Conservation (phyloP, 2,329 filamentous ascomycete genomes). For the Nothopassalora personata region DNA sequence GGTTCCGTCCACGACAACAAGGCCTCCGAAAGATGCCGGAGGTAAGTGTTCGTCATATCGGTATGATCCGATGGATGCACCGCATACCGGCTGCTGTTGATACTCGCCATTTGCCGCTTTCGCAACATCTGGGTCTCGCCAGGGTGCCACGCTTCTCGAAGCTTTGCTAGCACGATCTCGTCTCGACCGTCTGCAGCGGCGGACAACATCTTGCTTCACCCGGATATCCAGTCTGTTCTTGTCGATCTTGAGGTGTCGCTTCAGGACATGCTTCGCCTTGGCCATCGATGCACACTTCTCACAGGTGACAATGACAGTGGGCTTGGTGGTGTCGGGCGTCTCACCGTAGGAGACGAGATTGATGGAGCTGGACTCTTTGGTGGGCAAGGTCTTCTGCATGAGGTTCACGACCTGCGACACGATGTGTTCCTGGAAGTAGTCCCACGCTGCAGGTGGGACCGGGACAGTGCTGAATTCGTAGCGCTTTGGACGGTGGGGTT, state of each 20-base stretch:
- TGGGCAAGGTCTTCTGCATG: conserved; percentile 64
- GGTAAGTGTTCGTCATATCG: conserved; percentile 78
- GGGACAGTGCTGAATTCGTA: conserved; percentile 37
- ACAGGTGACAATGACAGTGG: conserved; percentile 73
- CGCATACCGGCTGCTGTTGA: conserved; percentile 73
- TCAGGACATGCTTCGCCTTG: conserved; percentile 66
- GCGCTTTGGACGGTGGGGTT: conserved; percentile 12
- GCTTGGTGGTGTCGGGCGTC: conserved; percentile 58
- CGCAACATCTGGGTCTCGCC: conserved; percentile 19
- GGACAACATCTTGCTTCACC: conserved; percentile 54
- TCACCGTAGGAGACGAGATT: conserved; percentile 70
- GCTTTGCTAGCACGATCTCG: conserved; percentile 23
- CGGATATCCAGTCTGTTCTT: conserved; percentile 60
- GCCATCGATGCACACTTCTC: conserved; percentile 53
- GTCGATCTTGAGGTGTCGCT: conserved; percentile 66
- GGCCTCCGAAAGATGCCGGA: conserved; percentile 83
- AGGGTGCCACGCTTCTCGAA: conserved; percentile 25
- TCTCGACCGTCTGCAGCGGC: conserved; percentile 32
- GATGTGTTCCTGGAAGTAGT: conserved; percentile 65
- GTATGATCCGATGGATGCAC: conserved; percentile 90
- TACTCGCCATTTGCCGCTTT: conserved; percentile 64
- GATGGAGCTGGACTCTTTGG: conserved; percentile 72
- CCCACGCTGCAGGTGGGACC: conserved; percentile 58
- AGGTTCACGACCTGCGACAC: conserved; percentile 70
- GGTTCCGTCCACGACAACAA: conserved; percentile 77